Percentiles rank a stretch among this genome's conserved stretches.
phyloP scores from a whole-genome alignment of 2,329 filamentous ascomycete genomes.

The Ophiostoma quercus region DNA sequence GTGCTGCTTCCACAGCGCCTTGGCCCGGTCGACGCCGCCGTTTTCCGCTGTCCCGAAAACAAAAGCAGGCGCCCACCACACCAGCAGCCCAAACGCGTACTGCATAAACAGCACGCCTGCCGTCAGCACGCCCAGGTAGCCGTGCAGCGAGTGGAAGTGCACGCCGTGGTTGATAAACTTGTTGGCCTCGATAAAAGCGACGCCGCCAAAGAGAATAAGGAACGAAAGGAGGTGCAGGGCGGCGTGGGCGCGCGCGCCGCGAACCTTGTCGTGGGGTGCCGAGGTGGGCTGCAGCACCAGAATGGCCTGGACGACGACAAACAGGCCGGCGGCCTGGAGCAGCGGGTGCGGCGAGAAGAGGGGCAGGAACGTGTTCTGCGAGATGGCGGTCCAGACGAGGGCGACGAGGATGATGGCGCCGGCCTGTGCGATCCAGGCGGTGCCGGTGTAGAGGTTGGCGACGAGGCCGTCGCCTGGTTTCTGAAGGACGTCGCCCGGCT shows the following conservation, averaged over 20 bases:
- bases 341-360: conserved; percentile 89
- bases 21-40: conserved; percentile 67
- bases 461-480: conserved; percentile 57
- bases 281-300: conserved; percentile 85
- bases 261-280: conserved; percentile 65
- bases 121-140: conserved; percentile 72
- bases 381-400: conserved; percentile 72
- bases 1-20: conserved; percentile 86
- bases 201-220: conserved; percentile 56
- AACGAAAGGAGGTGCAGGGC: conserved; percentile 62
- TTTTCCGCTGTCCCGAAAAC: conserved; percentile 74
- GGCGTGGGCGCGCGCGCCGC: conserved; percentile 59
- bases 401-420: conserved; percentile 70
- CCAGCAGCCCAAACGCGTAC: conserved; percentile 72
- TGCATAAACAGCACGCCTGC: conserved; percentile 67
- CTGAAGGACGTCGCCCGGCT: conserved; percentile 69
- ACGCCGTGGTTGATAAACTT: conserved; percentile 62
- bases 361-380: conserved; percentile 59
- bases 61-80: conserved; percentile 63
- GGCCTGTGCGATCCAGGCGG: conserved; percentile 71
- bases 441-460: conserved; percentile 71
- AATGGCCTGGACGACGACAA: conserved; percentile 72
- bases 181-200: conserved; percentile 74
- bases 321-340: conserved; percentile 59
- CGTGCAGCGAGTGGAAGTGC: conserved; percentile 78